These are phyloP conservation scores for Plasmodium fragile DNA, from an alignment of 169 alveolate species.

Conservation along the genomic window DNA sequence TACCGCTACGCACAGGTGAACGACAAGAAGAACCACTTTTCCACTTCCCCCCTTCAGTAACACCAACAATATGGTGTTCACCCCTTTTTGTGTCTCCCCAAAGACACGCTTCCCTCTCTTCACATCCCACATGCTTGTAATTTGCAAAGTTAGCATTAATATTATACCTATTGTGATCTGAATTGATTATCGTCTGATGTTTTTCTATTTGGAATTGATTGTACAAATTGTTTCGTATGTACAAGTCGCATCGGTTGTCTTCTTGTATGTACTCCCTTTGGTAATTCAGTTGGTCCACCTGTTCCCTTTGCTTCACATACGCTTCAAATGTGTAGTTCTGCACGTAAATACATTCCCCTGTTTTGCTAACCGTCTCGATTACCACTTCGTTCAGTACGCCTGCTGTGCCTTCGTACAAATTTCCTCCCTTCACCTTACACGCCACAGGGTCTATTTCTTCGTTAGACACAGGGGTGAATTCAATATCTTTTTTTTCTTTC, in stretches of 20 bases:
- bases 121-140: slow-evolving; percentile 42
- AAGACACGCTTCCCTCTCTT: background rate
- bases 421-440: slow-evolving; percentile 66
- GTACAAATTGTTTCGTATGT: slow-evolving; percentile 29
- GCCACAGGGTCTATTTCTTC: slow-evolving; percentile 4
- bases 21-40: background rate
- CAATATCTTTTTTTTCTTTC: slow-evolving; percentile 28
- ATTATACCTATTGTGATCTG: slow-evolving; percentile 44
- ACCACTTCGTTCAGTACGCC: slow-evolving; percentile 41
- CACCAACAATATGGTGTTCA: background rate
- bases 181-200: slow-evolving; percentile 24
- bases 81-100: background rate
- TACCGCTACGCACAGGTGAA: background rate
- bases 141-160: slow-evolving; percentile 64
- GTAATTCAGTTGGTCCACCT: slow-evolving; percentile 46
- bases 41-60: background rate
- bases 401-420: slow-evolving; percentile 52
- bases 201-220: slow-evolving; percentile 19
- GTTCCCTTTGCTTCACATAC: slow-evolving; percentile 43
- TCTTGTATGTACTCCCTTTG: background rate
- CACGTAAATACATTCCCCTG: slow-evolving; percentile 58
- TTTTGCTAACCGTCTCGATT: slow-evolving; percentile 37
- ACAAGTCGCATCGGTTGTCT: slow-evolving; percentile 18
- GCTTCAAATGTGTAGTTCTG: slow-evolving; percentile 53
- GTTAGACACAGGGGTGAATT: slow-evolving; percentile 9